Percentiles rank a stretch among this genome's conserved stretches.
Conservation (phyloP, 495 filamentous ascomycete species). For the Delitschia confertaspora region DNA sequence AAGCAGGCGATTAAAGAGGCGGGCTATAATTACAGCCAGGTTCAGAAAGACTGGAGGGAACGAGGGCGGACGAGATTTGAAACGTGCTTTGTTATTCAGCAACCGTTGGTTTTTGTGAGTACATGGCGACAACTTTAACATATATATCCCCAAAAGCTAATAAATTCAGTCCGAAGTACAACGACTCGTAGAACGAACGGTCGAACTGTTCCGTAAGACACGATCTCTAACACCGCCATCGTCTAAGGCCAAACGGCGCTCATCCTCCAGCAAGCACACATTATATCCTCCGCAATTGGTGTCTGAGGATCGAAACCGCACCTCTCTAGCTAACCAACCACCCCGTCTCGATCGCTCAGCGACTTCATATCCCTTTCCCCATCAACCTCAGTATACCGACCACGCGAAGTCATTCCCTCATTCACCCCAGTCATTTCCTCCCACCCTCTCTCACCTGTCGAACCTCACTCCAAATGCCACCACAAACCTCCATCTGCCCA, state of each 20-base stretch:
- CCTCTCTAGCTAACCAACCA: neutral
- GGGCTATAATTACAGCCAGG: constrained; percentile 7
- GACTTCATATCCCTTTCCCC: neutral
- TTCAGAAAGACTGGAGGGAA: constrained; percentile 16
- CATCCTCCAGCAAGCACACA: neutral
- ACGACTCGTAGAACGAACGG: constrained; percentile 23
- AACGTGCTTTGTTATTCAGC: constrained; percentile 20
- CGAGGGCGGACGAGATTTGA: constrained; percentile 19
- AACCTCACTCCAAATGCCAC: no score
- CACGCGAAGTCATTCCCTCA: neutral
- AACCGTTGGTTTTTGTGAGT: constrained; percentile 16
- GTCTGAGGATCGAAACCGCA: constrained; percentile 2
- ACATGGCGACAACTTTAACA: neutral
- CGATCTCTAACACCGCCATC: constrained; percentile 1
- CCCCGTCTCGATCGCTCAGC: neutral
- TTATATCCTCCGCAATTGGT: neutral
- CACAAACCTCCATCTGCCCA: no score
- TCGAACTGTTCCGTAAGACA: constrained; percentile 18
- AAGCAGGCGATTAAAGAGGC: constrained; percentile 19
- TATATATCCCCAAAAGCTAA: neutral
- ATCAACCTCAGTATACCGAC: neutral
- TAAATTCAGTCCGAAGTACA: constrained; percentile 11
- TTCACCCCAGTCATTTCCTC: neutral
- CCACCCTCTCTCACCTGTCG: neutral
- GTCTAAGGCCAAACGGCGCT: neutral